phyloP scores from a whole-genome alignment of 2,329 filamentous ascomycete genomes.

The Penicillium occitanis region DNA sequence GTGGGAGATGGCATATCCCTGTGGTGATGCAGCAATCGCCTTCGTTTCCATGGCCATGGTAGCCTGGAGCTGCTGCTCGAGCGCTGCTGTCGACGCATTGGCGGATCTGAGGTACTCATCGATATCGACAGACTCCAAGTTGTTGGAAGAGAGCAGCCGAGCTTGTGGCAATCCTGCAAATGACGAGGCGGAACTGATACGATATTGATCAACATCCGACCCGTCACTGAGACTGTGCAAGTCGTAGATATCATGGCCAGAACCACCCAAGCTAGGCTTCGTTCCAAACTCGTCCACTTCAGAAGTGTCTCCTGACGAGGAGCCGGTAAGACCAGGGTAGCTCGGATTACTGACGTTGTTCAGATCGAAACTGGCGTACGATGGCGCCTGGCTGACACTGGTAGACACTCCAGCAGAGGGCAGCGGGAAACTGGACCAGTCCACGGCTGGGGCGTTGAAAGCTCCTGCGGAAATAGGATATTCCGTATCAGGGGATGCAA shows the following conservation, averaged over 20 bases:
- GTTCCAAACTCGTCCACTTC: constrained; percentile 48
- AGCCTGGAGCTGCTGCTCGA: constrained; percentile 43
- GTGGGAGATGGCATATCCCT: constrained; percentile 33
- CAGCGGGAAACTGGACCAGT: constrained; percentile 51
- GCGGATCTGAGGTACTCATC: constrained; percentile 47
- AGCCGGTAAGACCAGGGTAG: constrained; percentile 42
- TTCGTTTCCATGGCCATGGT: constrained; percentile 40
- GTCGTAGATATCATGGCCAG: constrained; percentile 37
- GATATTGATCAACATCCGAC: constrained; percentile 43
- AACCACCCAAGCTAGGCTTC: constrained; percentile 32
- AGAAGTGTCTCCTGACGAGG: constrained; percentile 52
- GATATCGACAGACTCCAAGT: constrained; percentile 44
- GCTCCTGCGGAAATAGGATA: constrained; percentile 39
- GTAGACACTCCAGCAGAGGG: constrained; percentile 37
- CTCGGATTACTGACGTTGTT: constrained; percentile 39
- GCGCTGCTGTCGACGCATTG: constrained; percentile 41
- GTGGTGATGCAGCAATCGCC: constrained; percentile 32
- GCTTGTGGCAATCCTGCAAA: constrained; percentile 44
- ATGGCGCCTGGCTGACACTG: constrained; percentile 46
- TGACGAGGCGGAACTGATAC: constrained; percentile 45
- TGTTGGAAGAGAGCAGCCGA: constrained; percentile 42
- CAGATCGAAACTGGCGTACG: constrained; percentile 49
- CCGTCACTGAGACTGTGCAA: constrained; percentile 44
- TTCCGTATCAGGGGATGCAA: constrained; percentile 47
- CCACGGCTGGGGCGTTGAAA: constrained; percentile 45